These are phyloP conservation scores for Solanum medicagineum DNA, from an alignment of 257 asterid genomes.

Conservation along the genomic window DNA sequence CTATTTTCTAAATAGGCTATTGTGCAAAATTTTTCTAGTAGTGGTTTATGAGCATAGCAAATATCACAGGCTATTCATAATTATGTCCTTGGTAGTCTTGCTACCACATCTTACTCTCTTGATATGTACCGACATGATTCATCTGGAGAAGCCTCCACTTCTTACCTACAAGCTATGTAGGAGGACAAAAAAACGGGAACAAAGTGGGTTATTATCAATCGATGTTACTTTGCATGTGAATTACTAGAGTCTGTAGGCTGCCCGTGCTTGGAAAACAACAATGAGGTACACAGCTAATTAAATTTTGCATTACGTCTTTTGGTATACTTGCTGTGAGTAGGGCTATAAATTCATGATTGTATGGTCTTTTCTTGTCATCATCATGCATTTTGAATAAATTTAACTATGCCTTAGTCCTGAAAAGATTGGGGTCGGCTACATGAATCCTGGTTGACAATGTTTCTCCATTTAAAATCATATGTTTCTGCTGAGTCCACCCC, in stretches of 20 bases:
- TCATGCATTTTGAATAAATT: background rate
- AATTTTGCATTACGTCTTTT: background rate
- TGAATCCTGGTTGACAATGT: background rate
- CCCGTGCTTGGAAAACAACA: conserved; percentile 77
- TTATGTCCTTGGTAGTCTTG: background rate
- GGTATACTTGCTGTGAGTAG: background rate
- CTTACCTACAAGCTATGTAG: conserved; percentile 67
- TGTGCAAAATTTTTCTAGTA: background rate
- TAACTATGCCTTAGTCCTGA: background rate
- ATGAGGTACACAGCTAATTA: conserved; percentile 44
- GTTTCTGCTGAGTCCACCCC: background rate
- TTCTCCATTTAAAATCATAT: background rate
- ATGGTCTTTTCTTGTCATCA: background rate
- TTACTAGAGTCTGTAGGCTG: conserved; percentile 93
- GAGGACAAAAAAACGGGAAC: conserved; percentile 51
- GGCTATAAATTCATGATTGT: background rate
- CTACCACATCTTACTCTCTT: background rate
- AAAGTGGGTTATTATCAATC: conserved; percentile 67
- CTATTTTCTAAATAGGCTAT: background rate
- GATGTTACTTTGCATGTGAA: conserved; percentile 83
- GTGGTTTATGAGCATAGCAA: background rate
- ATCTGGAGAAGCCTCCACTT: background rate
- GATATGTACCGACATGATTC: background rate
- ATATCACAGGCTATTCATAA: background rate
- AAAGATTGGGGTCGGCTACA: background rate